Percentiles rank a stretch among this genome's conserved stretches.
Evolutionary conservation across 495 filamentous ascomycete species (phyloP).

Genomic region (Trichoderma parareesei): DNA sequence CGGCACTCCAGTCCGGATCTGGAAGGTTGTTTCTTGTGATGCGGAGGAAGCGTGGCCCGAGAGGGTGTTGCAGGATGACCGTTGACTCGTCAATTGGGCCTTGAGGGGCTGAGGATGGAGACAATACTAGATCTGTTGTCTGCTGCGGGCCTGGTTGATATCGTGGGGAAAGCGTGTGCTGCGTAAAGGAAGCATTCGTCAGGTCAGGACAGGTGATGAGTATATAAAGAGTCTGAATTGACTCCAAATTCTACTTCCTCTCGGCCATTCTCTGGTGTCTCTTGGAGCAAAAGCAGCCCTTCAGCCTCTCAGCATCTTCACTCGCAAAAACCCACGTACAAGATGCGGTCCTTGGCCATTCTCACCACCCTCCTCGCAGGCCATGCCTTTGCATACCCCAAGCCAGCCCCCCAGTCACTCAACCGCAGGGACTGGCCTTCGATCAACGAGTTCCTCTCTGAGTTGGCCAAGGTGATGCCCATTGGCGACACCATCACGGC

Average conservation of each 20-base stretch:
- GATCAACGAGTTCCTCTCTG: conserved; percentile 1
- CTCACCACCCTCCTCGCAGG: not conserved
- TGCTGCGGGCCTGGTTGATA: not conserved
- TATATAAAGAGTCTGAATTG: not conserved
- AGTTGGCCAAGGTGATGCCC: conserved; percentile 1
- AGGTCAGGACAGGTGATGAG: not conserved
- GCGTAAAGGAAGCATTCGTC: not conserved
- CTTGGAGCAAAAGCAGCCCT: not conserved
- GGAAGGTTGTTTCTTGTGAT: conserved; percentile 1
- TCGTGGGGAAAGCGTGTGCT: conserved; percentile 7
- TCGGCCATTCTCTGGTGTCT: not conserved
- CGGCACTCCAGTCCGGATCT: not conserved
- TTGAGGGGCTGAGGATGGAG: too few relatives aligned
- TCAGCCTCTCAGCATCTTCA: not conserved
- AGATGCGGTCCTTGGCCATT: not conserved
- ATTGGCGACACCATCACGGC: not conserved
- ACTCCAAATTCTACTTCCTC: not conserved
- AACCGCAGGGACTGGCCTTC: not conserved
- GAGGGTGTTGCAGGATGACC: not conserved
- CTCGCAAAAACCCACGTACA: not conserved
- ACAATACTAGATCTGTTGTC: too few relatives aligned
- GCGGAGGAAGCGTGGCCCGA: not conserved
- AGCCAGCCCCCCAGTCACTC: not conserved
- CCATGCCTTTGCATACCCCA: conserved; percentile 3
- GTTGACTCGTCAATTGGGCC: not conserved